Evolutionary conservation across 169 alveolate genomes (phyloP), one percentile per base, ranked within the genome.

Genomic region (Cryptosporidium ubiquitum): DNA sequence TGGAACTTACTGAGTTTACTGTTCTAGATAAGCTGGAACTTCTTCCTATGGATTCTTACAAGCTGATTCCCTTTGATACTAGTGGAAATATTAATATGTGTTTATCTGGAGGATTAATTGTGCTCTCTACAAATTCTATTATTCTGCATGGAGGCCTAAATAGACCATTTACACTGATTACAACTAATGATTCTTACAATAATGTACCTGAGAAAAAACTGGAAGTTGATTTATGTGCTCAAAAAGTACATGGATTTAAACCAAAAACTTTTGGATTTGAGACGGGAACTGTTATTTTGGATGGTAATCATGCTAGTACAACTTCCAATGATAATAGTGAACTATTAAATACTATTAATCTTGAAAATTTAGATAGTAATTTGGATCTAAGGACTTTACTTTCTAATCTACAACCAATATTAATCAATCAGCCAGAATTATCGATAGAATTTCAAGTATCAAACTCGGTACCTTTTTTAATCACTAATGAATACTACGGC

Each of bases 221-320:
- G 26, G 89, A 79, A 33, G 40, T 79, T 60, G 89, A 79, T n/a
- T 31, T 79, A n/a, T 79, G 89, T 29, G 42, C 75, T 26, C 79
- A 44, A 64, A 79, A 66, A 31, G 66, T 44, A 20, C 75, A 61
- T 58, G 29, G 47, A 47, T 79, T 79, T 64, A 79, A 18, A 6
- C 69, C 89, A 7, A 58, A 79, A 58, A 44, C 35, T 23, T 61
- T 79, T 64, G 89, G 75, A 20, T 42, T 52, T 18, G 85, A 73
- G 14, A 73, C 69, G 5, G 70, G 70, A 10, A 23, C 37, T 23
- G 66, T 55, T 55, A 23, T 16, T 23, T 0, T 20, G 0, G 66
- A 55, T 23, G 35, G 35, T 23, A 55, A 5, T 55, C 5, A 5
- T 23, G 20, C 39, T n/a, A 55, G 2, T 23, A 55, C 66, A 55